Base-by-base conservation (phyloP, 176 grass and related monocot species). In the Calamus simplicifolius region DNA sequence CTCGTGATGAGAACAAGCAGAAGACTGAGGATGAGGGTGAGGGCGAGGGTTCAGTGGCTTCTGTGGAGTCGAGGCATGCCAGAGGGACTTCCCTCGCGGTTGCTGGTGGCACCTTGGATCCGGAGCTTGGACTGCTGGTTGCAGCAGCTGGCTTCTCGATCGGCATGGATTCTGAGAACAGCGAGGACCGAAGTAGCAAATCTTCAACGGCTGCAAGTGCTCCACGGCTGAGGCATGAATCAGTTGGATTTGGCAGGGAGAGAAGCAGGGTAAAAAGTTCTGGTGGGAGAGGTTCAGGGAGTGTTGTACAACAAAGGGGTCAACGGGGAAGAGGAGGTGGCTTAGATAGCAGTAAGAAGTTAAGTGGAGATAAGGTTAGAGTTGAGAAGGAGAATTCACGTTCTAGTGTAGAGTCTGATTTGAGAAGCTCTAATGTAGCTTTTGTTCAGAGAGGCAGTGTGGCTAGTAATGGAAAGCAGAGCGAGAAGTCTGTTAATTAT, bases 71-170 rank as follows among this genome's bases (percentile, higher is more conserved):
- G 7, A 62, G 21, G 50, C 63, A 35, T 31, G 25, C 54, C 16
- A 59, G 49, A 17, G 28, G 59, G 16, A 16, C 28, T 49, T 27
- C 65, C 12, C 27, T 16, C 25, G 52, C 35, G 4, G 29, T 23
- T 54, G 28, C 17, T n/a, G 51, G 51, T 21, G 38, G 18, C 3
- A 8, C 65, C 31, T 61, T 90, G 65, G 48, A 90, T 57, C 72
- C 81, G 16, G 59, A 82, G 62, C 54, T 85, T 52, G 49, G 50
- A 25, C 73, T 82, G 28, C 70, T 82, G 67, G 79, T 90, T 21
- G 17, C 78, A 50, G 58, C 72, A 6, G 67, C 51, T 0, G 50
- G 79, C 27, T 84, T 67, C 50, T 70, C 69, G 5, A 58, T 89
- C 43, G 85, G 77, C 4, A 58, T 73, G 48, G 77, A 79, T 1